Percentiles rank a stretch among this genome's conserved stretches.
Evolutionary conservation across 2,329 filamentous ascomycete genomes (phyloP).

Genomic region (Phialophora expanda): DNA sequence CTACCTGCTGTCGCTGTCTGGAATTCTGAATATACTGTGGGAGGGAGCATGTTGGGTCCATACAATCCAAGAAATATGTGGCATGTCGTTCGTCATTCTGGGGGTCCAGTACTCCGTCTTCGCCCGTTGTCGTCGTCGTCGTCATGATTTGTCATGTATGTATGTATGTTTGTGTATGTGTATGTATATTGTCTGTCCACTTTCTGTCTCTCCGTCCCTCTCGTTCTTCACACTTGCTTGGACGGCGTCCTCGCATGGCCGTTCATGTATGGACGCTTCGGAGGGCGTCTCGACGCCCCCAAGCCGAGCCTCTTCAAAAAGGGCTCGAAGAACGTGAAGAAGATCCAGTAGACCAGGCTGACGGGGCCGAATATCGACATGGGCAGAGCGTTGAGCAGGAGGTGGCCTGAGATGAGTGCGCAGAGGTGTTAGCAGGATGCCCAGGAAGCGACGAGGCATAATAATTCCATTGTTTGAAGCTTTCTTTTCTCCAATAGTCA

Average conservation of each 20-base stretch:
- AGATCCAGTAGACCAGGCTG: constrained; percentile 17
- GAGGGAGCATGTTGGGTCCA: too few species aligned
- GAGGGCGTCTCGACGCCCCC: not conserved
- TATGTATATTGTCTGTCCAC: not conserved
- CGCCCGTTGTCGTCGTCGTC: too few species aligned
- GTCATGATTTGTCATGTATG: too few species aligned
- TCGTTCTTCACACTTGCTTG: constrained; percentile 1
- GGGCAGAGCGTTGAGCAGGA: constrained; percentile 16
- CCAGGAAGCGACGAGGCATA: not conserved
- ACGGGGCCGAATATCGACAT: constrained; percentile 16
- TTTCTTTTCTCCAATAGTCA: not conserved
- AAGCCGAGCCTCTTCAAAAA: not conserved
- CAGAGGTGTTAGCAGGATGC: not conserved
- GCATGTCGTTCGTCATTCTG: too few species aligned
- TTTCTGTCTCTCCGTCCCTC: not conserved
- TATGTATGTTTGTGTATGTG: not conserved
- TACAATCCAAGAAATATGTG: too few species aligned
- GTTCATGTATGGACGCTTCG: not conserved
- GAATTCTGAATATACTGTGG: too few species aligned
- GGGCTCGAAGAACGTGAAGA: constrained; percentile 4
- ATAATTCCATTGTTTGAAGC: not conserved
- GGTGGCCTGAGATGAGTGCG: not conserved
- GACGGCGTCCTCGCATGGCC: constrained; percentile 3
- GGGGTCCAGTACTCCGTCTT: too few species aligned
- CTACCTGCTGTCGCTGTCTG: too few species aligned